phyloP scores from a whole-genome alignment of 768 basidiomycete species.

The Suillus spraguei region DNA sequence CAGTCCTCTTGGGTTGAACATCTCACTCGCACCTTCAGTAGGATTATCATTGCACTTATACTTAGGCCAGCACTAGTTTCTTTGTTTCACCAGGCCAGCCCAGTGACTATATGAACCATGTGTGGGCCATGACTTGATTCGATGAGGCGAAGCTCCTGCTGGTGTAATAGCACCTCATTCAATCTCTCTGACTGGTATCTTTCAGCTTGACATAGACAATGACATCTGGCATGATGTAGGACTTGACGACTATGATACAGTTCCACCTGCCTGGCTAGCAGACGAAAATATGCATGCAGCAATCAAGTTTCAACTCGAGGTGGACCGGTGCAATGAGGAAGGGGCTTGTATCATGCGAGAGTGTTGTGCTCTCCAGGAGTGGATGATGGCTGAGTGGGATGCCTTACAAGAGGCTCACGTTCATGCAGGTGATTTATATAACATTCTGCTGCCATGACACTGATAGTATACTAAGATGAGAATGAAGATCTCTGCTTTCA shows the following conservation, averaged over 20 bases:
- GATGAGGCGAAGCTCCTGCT: constrained; percentile 22
- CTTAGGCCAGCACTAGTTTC: too few relatives aligned
- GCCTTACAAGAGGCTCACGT: neutral
- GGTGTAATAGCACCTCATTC: constrained; percentile 24
- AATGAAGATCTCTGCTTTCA: neutral
- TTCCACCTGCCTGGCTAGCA: constrained; percentile 12
- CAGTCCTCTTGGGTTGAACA: too few relatives aligned
- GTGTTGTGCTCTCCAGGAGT: constrained; percentile 22
- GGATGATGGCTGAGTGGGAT: constrained; percentile 32
- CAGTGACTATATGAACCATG: too few relatives aligned
- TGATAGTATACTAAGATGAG: neutral
- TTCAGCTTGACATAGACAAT: constrained; percentile 38
- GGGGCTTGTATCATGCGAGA: constrained; percentile 18
- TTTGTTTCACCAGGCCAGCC: too few relatives aligned
- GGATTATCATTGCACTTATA: too few relatives aligned
- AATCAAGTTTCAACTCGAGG: constrained; percentile 14
- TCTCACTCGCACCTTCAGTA: too few relatives aligned
- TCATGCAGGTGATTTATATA: constrained; percentile 11
- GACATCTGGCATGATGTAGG: constrained; percentile 38
- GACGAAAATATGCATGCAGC: neutral
- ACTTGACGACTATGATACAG: constrained; percentile 16
- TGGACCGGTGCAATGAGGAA: constrained; percentile 32
- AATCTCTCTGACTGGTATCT: constrained; percentile 28
- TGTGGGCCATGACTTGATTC: constrained; percentile 16
- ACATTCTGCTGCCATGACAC: neutral